Base-by-base conservation (phyloP, 352 stramenopile species). In the Phytophthora idaei region DNA sequence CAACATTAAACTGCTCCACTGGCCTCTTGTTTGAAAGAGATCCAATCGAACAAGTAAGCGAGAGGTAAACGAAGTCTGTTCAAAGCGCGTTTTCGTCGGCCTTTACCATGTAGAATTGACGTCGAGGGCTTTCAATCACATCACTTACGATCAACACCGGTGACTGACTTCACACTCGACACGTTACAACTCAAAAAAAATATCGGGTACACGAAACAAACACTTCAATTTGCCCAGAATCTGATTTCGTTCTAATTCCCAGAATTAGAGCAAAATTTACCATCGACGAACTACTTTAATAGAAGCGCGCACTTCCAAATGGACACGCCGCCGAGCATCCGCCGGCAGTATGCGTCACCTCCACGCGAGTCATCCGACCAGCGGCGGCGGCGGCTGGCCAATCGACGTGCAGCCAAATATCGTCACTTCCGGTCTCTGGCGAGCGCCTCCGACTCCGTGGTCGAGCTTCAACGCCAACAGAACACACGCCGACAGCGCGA, bases 341-440 rank as follows among this genome's bases (percentile, higher is more conserved):
- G 68, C 10, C 44, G 21, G 57, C 79, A 83, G 60, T 91, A 91
- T 39, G 71, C 73, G 27, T 64, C 71, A 45, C 71, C 74, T 12
- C 69, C 58, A 12, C 64, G 59, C 32, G 67, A 93, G 76, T 76
- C 70, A 28, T 44, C 79, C 14, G 73, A 83, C 21, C 52, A 81
- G 66, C 83, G 85, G 1, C 79, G 78, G 17, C 70, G 71, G 36
- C 81, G 85, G 0, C 71, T 92, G 17, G 65, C 76, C 11, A 93
- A 81, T 72, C 76, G 76, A 27, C 80, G 85, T 10, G 83, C 85
- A 0, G 83, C 85, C 48, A 93, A 93, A 73, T 90, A 92, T 48
- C 79, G 85, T 7, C 76, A 81, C 56, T 87, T 81, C 45, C 67
- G 59, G 32, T 71, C 64, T 0, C 37, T 75, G 7, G 8, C 36